Base-by-base conservation (phyloP, 768 basidiomycete genomes). In the Leccinum obscurum region DNA sequence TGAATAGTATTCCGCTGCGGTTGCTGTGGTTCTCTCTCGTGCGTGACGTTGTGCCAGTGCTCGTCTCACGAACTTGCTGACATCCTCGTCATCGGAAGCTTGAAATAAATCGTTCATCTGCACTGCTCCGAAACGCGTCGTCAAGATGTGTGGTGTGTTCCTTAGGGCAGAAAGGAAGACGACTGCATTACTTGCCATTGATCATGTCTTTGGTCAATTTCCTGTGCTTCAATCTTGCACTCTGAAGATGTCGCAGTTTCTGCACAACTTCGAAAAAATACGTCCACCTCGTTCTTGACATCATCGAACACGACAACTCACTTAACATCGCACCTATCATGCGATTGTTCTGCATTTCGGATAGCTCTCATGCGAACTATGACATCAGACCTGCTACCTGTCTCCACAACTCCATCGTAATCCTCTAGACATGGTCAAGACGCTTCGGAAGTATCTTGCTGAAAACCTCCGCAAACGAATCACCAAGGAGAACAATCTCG, bases 391-490 rank as follows among this genome's bases (percentile, higher is more conserved):
- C 20, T 11, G 57, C 48, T 15, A 56, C 60, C 28, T 61, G 62
- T 50, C 64, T 66, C 28, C 28, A 28, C 28, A 28, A 24, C 32
- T 26, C 56, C 22, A 3, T 24, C 28, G 28, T 28, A 28, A 28
- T 28, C 28, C 28, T 28, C 28, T 28, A 28, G 48, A 70, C n/a
- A 65, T 78, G 26, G 64, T 67, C 3, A 11, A 34, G 1, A 57
- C 64, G 0, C 67, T 80, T 35, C 69, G 62, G n/a, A 52, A 51
- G 7, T 59, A 61, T 22, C 56, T 83, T 3, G 54, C 64, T 1
- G 55, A 52, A 4, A 67, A 70, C 35, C 67, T 84, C 1, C 54
- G 61, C 34, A 50, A 63, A 15, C 61, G 62, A 6, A 71, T 82
- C 41, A 50, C 26, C 2, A 64, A 68, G 34, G 76, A 80, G 62